Evolutionary conservation across 306 rosid species (phyloP).

Genomic region (Quillaja saponaria): DNA sequence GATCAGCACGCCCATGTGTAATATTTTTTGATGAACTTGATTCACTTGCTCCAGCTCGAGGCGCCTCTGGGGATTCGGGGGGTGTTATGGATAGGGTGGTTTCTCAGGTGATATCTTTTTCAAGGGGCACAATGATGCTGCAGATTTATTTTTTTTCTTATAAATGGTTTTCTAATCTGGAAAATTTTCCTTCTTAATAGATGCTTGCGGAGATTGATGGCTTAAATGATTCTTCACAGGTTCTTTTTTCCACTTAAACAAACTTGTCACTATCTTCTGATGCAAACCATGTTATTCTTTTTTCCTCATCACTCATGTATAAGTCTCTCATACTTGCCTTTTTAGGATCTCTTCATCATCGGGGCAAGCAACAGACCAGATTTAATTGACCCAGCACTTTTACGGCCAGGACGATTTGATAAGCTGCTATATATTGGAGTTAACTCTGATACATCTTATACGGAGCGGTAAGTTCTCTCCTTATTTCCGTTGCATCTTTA

Average conservation of each 20-base stretch:
- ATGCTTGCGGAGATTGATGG: conserved; percentile 99
- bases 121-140: conserved; percentile 6
- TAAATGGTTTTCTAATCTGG: conserved; percentile 28
- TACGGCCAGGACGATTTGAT: conserved; percentile 95
- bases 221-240: conserved; percentile 91
- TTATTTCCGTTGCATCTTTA: neutral
- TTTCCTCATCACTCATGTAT: conserved; percentile 27
- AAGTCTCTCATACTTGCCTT: conserved; percentile 27
- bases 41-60: conserved; percentile 98
- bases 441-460: conserved; percentile 77
- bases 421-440: conserved; percentile 91
- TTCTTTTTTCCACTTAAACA: conserved; percentile 22
- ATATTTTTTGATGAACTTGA: conserved; percentile 95
- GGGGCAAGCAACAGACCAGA: conserved; percentile 99
- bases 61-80: conserved; percentile 96
- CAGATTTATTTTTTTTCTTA: conserved; percentile 12
- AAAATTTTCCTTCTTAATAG: conserved; percentile 43
- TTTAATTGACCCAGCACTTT: conserved; percentile 91
- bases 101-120: conserved; percentile 71
- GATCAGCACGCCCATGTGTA: conserved; percentile 97
- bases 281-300: conserved; percentile 13
- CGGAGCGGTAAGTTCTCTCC: conserved; percentile 57
- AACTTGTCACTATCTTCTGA: neutral
- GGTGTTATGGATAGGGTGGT: conserved; percentile 99
- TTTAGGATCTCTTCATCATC: conserved; percentile 88